These are phyloP conservation scores for Cucurbitaria berberidis DNA, from an alignment of 2,329 filamentous ascomycete species.

Conservation along the genomic window DNA sequence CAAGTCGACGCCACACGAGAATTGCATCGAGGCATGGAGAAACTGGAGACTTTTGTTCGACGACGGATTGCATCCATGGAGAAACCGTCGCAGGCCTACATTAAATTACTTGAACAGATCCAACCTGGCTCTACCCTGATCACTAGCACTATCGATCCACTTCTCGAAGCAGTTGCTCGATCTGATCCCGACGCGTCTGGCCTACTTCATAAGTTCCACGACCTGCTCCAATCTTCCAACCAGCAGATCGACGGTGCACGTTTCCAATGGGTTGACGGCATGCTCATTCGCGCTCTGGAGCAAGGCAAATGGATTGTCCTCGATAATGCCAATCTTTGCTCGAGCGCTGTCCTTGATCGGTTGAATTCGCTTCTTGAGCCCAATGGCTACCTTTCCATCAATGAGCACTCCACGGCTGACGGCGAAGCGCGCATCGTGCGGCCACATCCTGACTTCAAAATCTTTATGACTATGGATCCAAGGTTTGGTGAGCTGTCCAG, in stretches of 20 bases:
- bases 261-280: slow-evolving; percentile 96
- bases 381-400: slow-evolving; percentile 84
- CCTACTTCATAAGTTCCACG: slow-evolving; percentile 57
- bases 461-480: slow-evolving; percentile 93
- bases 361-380: slow-evolving; percentile 94
- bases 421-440: slow-evolving; percentile 80
- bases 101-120: slow-evolving; percentile 33
- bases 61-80: slow-evolving; percentile 22
- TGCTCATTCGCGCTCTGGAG: slow-evolving; percentile 85
- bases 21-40: slow-evolving; percentile 65
- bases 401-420: slow-evolving; percentile 85
- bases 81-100: slow-evolving; percentile 6
- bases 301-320: slow-evolving; percentile 90
- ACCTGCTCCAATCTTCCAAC: slow-evolving; percentile 60
- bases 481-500: slow-evolving; percentile 91
- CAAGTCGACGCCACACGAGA: slow-evolving; percentile 84
- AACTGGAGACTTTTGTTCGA: slow-evolving; percentile 62
- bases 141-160: slow-evolving; percentile 6
- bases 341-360: slow-evolving; percentile 89
- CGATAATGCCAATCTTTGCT: slow-evolving; percentile 97
- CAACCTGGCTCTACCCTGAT: slow-evolving; percentile 3
- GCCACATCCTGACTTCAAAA: slow-evolving; percentile 85
- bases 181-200: slow-evolving; percentile 19
- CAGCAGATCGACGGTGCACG: slow-evolving; percentile 71
- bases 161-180: slow-evolving; percentile 21